These are phyloP conservation scores for Eucalyptus tenuipes DNA, from an alignment of 345 rosid species.

Conservation along the genomic window DNA sequence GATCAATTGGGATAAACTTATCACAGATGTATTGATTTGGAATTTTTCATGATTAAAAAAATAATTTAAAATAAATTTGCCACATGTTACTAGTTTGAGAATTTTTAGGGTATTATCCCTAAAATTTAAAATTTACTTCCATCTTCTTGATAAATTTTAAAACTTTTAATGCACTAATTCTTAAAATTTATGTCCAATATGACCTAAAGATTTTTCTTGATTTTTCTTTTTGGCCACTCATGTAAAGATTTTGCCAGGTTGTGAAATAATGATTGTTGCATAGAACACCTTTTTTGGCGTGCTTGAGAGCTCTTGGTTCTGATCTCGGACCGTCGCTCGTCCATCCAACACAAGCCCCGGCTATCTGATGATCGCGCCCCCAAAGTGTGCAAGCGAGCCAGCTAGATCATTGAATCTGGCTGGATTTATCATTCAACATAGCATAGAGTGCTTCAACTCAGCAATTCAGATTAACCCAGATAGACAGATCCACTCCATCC, in stretches of 20 bases:
- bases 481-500: background rate
- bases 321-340: background rate
- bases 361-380: background rate
- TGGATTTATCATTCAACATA: background rate
- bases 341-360: rapidly evolving
- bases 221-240: background rate
- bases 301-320: background rate
- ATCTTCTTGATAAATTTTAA: no score
- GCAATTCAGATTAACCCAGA: background rate
- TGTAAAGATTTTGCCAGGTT: background rate
- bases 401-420: background rate
- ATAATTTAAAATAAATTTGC: no score
- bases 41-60: no score
- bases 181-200: background rate
- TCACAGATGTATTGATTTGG: no score
- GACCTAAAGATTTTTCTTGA: background rate
- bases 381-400: rapidly evolving
- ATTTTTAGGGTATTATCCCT: no score
- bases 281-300: background rate
- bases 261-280: background rate
- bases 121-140: no score
- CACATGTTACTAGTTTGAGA: no score
- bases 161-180: rapidly evolving
- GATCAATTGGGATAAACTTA: no score
- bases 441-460: background rate